Evolutionary conservation across 2,329 filamentous ascomycete genomes (phyloP).

Genomic region (Sarocladiaceae sp.): DNA sequence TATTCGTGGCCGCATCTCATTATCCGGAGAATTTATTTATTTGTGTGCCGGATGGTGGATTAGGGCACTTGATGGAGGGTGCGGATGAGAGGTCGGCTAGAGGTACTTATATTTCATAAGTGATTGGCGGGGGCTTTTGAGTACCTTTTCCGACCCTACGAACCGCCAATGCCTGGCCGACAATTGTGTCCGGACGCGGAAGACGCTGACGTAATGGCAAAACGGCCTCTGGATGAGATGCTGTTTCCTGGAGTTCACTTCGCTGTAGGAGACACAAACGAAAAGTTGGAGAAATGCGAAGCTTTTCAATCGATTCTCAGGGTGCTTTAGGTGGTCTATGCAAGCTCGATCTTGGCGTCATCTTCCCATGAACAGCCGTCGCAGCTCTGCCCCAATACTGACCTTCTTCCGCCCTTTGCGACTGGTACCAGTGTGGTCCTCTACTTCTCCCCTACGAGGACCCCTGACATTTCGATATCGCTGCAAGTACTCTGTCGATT

Average conservation of each 20-base stretch:
- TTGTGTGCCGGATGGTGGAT: conserved; percentile 6
- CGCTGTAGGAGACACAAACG: no score
- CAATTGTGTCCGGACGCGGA: background rate
- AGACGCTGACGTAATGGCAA: background rate
- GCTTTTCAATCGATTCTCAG: no score
- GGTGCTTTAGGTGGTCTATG: no score
- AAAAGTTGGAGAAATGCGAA: no score
- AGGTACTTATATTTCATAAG: no score
- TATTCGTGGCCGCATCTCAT: background rate
- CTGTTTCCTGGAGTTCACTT: background rate
- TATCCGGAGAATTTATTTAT: background rate
- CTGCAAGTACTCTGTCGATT: conserved; percentile 31
- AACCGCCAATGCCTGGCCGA: background rate
- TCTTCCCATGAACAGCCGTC: conserved; percentile 19
- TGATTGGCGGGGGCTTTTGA: background rate
- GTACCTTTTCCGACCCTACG: background rate
- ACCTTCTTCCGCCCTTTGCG: conserved; percentile 14
- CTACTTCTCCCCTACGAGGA: background rate
- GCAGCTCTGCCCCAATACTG: conserved; percentile 20
- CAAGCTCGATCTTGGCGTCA: background rate
- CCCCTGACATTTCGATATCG: conserved; percentile 20
- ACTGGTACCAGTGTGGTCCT: background rate
- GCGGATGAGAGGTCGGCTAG: no score
- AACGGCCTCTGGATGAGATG: background rate
- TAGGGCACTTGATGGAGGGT: conserved; percentile 3